Base-by-base conservation (phyloP, 441 rosid genomes). In the Erysimum pusillum region DNA sequence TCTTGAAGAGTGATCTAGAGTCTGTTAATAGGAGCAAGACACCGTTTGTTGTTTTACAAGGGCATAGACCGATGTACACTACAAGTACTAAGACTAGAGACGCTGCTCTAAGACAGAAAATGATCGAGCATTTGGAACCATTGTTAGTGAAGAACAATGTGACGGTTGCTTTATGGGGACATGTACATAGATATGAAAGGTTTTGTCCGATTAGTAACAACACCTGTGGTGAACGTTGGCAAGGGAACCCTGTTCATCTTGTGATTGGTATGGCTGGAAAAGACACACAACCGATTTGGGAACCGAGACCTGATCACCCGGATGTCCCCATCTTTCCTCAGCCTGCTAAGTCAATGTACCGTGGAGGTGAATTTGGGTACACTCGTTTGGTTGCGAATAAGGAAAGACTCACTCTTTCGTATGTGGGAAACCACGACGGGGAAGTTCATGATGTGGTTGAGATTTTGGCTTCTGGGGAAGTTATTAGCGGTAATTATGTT, bases 181-280 rank as follows among this genome's bases (percentile, higher is more conserved):
- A 94, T 74, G 97, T 94, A 31, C 97, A 94, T 56, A 80, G 93
- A 41, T 94, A 92, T 20, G 97, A 94, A 73, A 87, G 98, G 84
- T 94, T 91, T 82, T 91, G 97, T 78, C 97, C 97, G 0, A 67
- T 94, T 57, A 87, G 87, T 75, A 94, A 94, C 85, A 88, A 85
- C 69, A 87, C 85, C 18, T 94, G 98, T 74, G 83, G 82, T 56
- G 79, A 81, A 73, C 63, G 76, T 32, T 86, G 89, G 89, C 85
- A 86, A 56, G 91, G 89, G 36, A 79, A 72, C 63, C 97, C 97
- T 2, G 87, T 94, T 74, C 98, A 94, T 81, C 73, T 88, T 18
- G 97, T 94, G 81, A 94, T 94, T 64, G 97, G 98, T 60, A 92
- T 94, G 98, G 97, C 85, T 8, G 98, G 98, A 62, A 92, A 92